Percentiles rank a stretch among this genome's conserved stretches.
These are phyloP conservation scores for Phytophthora kernoviae DNA, from an alignment of 352 stramenopile species.

Conservation along the genomic window DNA sequence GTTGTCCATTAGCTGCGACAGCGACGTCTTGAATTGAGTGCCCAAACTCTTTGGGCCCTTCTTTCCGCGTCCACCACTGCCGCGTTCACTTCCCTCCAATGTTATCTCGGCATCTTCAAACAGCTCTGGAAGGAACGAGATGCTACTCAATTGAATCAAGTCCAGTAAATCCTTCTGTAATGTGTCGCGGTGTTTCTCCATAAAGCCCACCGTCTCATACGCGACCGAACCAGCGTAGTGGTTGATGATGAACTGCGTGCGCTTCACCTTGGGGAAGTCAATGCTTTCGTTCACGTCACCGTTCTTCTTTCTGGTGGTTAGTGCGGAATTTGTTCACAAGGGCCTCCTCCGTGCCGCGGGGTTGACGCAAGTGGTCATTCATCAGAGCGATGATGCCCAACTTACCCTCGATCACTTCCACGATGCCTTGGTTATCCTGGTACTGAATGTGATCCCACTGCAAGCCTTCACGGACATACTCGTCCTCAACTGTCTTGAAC, in stretches of 20 bases:
- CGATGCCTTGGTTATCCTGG: slow-evolving; percentile 98
- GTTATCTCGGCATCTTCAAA: slow-evolving; percentile 70
- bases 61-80: slow-evolving; percentile 42
- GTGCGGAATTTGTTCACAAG: slow-evolving; percentile 89
- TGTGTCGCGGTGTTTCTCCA: slow-evolving; percentile 96
- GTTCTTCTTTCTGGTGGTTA: slow-evolving; percentile 77
- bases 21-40: slow-evolving; percentile 85
- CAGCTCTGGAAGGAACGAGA: slow-evolving; percentile 68
- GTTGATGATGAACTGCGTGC: slow-evolving; percentile 94
- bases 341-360: slow-evolving; percentile 85
- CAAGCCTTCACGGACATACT: slow-evolving; percentile 97
- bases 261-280: slow-evolving; percentile 88
- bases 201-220: slow-evolving; percentile 95
- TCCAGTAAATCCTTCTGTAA: slow-evolving; percentile 95
- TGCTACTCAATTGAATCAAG: slow-evolving; percentile 77
- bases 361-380: slow-evolving; percentile 88
- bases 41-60: slow-evolving; percentile 76
- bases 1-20: slow-evolving; percentile 88
- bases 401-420: slow-evolving; percentile 96
- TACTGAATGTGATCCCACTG: slow-evolving; percentile 99
- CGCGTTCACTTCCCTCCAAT: slow-evolving; percentile 30
- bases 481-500: slow-evolving; percentile 98
- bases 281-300: slow-evolving; percentile 75
- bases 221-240: slow-evolving; percentile 96
- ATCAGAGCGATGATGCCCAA: slow-evolving; percentile 89